A percentile compares a stretch with the other conserved stretches of the same genome.
These are phyloP conservation scores for Fraxinus americana DNA, from an alignment of 257 asterid species.

Conservation along the genomic window DNA sequence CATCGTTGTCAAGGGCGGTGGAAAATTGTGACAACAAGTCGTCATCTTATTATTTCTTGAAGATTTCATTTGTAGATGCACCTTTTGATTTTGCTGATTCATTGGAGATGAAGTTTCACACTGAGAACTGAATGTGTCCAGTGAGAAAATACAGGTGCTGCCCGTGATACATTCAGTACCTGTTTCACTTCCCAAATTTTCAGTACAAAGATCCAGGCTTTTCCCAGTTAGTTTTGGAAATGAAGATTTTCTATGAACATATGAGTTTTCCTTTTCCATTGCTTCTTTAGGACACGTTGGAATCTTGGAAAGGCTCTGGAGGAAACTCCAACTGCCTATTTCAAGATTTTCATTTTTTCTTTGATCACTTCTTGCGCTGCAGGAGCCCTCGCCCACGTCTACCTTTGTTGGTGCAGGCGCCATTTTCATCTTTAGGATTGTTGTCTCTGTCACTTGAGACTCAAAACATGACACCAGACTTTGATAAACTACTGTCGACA, in stretches of 20 bases:
- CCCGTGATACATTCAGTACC: constrained; percentile 36
- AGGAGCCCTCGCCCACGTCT: not conserved
- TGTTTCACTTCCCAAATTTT: constrained; percentile 59
- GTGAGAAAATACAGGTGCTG: constrained; percentile 15
- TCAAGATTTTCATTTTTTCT: not conserved
- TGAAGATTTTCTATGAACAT: constrained; percentile 26
- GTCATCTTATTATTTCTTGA: constrained; percentile 5
- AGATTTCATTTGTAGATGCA: not conserved
- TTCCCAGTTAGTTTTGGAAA: constrained; percentile 37
- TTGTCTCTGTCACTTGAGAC: constrained; percentile 39
- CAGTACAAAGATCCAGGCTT: constrained; percentile 62
- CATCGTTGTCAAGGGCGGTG: constrained; percentile 65
- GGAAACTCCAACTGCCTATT: constrained; percentile 33
- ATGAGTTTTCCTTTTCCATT: constrained; percentile 22
- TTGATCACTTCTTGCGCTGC: not conserved
- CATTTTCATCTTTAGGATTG: constrained; percentile 44
- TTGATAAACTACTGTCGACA: constrained; percentile 51
- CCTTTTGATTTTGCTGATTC: not conserved
- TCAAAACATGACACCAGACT: constrained; percentile 39
- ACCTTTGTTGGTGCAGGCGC: constrained; percentile 17
- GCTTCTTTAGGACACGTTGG: constrained; percentile 3
- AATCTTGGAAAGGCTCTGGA: constrained; percentile 33
- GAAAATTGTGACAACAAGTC: constrained; percentile 30
- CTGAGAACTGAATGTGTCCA: not conserved
- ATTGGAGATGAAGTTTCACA: not conserved